Percentiles rank a stretch among this genome's conserved stretches.
These are phyloP conservation scores for Neckera pumila DNA, from an alignment of 225 moss, liverwort and hornwort genomes.

Conservation along the genomic window DNA sequence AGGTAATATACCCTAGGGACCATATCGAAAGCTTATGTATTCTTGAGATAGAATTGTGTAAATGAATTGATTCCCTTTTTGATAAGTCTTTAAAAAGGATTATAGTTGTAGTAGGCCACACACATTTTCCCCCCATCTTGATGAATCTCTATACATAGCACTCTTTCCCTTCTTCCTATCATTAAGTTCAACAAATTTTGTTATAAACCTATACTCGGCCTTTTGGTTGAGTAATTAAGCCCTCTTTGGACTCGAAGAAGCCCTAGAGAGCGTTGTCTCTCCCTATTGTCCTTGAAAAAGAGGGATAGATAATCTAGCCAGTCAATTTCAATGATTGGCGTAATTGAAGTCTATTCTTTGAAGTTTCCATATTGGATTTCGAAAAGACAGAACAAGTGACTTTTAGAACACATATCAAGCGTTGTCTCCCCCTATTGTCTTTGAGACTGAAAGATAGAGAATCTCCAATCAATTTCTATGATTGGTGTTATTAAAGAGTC, in stretches of 20 bases:
- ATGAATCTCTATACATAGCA: neutral
- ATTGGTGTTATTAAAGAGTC: neutral
- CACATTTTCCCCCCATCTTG: accelerated
- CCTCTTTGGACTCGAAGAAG: accelerated
- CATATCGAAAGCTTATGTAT: accelerated
- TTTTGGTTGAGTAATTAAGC: too few species aligned
- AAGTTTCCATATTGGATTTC: accelerated
- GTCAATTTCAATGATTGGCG: neutral
- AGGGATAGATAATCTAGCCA: neutral
- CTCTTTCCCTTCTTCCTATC: accelerated
- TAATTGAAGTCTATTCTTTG: accelerated
- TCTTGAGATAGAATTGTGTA: neutral
- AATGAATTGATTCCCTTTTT: accelerated
- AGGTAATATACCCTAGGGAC: accelerated
- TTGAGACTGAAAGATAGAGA: neutral
- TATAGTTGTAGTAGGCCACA: neutral
- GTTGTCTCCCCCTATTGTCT: accelerated
- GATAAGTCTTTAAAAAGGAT: accelerated
- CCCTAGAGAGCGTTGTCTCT: accelerated
- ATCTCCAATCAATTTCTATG: neutral
- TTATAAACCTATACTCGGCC: accelerated
- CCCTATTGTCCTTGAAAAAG: neutral
- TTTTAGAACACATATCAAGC: accelerated
- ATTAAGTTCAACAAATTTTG: accelerated
- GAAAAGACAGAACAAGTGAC: accelerated